Percentiles rank a stretch among this genome's conserved stretches.
These are phyloP conservation scores for Begonia loranthoides DNA, from an alignment of 306 rosid species.

Conservation along the genomic window DNA sequence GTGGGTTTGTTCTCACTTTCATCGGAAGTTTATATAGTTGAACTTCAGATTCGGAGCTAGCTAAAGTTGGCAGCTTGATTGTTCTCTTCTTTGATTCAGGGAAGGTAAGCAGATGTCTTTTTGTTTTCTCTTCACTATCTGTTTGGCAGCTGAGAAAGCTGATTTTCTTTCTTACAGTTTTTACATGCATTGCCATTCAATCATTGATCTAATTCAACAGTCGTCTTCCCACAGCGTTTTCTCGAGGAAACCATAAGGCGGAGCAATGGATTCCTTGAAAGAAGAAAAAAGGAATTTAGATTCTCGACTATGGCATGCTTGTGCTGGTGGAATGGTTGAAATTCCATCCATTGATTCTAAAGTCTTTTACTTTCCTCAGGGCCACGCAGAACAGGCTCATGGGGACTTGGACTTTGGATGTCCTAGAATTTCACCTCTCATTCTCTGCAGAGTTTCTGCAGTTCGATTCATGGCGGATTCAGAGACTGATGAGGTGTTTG, in stretches of 20 bases:
- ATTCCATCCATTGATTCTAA: constrained; percentile 73
- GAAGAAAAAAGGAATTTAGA: constrained; percentile 40
- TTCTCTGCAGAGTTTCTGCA: constrained; percentile 52
- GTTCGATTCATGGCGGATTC: constrained; percentile 80
- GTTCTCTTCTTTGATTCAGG: too few relatives aligned
- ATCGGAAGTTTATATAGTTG: too few relatives aligned
- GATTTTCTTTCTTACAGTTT: background rate
- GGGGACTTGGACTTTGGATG: constrained; percentile 42
- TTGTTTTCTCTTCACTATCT: too few relatives aligned
- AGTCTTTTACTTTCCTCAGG: constrained; percentile 87
- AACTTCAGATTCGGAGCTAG: too few relatives aligned
- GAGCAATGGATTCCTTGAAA: constrained; percentile 43
- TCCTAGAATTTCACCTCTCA: constrained; percentile 33
- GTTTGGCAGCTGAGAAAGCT: background rate
- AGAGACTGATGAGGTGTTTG: constrained; percentile 73
- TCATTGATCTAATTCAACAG: background rate
- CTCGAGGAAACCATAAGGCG: background rate
- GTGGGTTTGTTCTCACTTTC: too few relatives aligned
- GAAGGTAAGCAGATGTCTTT: too few relatives aligned
- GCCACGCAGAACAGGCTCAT: constrained; percentile 71
- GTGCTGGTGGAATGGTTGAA: constrained; percentile 96
- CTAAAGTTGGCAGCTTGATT: too few relatives aligned
- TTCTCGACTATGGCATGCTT: constrained; percentile 89
- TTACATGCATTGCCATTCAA: background rate
- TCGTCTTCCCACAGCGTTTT: background rate